Evolutionary conservation across 345 rosid species (phyloP), one percentile per base, ranked within the genome.

Genomic region (Clarkia xantiana): DNA sequence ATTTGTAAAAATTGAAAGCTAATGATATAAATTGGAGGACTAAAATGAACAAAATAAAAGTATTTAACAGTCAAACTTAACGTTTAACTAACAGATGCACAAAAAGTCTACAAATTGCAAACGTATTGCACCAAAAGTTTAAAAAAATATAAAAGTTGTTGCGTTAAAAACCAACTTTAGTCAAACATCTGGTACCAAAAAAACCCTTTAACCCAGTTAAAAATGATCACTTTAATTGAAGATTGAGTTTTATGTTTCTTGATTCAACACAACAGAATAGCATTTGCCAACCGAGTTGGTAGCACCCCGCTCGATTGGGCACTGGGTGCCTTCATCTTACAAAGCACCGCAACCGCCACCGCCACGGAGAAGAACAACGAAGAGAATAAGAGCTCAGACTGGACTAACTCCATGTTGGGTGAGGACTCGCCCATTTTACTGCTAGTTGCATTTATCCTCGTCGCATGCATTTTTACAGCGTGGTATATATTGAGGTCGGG

Each of bases 241-340:
- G 11, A 47, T 18, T 47, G 34, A 17, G 13, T 18, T 20, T 25
- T n/a, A 13, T 23, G 19, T 22, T 23, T 11, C 3, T 48, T 19
- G 17, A 13, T 29, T 49, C 53, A 39, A 25, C 6, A 48, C 48
- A 66, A 58, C 80, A 83, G 94, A 77, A 70, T 84, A 22, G 53
- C 23, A 44, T 79, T 59, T 63, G 79, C 82, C n/a, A 84, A 69
- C 62, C 76, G 75, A 54, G 93, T 79, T 54, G 83, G 75, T 54
- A 74, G 73, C 51, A 69, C 72, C 56, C 93, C 94, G 10, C 86
- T 91, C 4, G 98, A 86, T 56, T 86, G 96, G 96, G 89, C 98
- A 19, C 55, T 81, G 52, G 96, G 98, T 52, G 93, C 96, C 60
- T 86, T 86, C 72, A 86, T 91, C 63, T 60, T 80, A 71, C 81